These are phyloP conservation scores for Phytopythium montanum DNA, from an alignment of 352 stramenopile species.

Conservation along the genomic window DNA sequence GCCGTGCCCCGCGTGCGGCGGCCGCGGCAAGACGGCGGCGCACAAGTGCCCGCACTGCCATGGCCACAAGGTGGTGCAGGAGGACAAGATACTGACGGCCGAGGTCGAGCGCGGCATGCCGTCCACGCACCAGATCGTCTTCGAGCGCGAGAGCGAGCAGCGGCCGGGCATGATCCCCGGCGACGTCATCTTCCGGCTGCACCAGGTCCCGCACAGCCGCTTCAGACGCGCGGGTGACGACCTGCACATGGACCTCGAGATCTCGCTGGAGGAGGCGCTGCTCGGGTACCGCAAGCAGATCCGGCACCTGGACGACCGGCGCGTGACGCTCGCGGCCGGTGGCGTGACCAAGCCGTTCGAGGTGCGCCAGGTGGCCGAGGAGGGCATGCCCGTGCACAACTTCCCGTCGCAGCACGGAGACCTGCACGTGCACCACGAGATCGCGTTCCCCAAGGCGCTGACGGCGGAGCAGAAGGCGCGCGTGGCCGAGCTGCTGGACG, in stretches of 20 bases:
- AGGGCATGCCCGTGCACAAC: conserved; percentile 96
- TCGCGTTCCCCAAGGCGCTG: conserved; percentile 92
- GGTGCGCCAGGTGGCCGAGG: conserved; percentile 85
- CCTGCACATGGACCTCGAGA: conserved; percentile 93
- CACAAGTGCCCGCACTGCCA: conserved; percentile 91
- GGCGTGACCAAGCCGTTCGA: conserved; percentile 93
- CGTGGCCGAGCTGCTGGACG: conserved; percentile 44
- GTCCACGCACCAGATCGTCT: conserved; percentile 82
- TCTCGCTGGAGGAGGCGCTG: conserved; percentile 95
- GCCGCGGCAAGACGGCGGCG: conserved; percentile 94
- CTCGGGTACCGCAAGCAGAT: conserved; percentile 93
- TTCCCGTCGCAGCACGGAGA: conserved; percentile 88
- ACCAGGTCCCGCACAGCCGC: conserved; percentile 82
- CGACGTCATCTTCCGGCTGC: conserved; percentile 95
- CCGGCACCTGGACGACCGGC: conserved; percentile 92
- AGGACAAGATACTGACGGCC: conserved; percentile 77
- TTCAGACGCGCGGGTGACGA: conserved; percentile 95
- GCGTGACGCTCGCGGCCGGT: conserved; percentile 82
- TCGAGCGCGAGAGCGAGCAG: conserved; percentile 84
- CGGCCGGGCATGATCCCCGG: conserved; percentile 85
- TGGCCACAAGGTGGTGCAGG: conserved; percentile 76
- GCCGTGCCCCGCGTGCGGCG: conserved; percentile 73
- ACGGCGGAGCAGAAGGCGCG: conserved; percentile 85
- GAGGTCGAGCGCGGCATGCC: conserved; percentile 83
- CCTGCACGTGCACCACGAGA: conserved; percentile 94